Percentiles rank a stretch among this genome's conserved stretches.
These are phyloP conservation scores for Didymosphaeria variabile DNA, from an alignment of 2,329 filamentous ascomycete species.

Conservation along the genomic window DNA sequence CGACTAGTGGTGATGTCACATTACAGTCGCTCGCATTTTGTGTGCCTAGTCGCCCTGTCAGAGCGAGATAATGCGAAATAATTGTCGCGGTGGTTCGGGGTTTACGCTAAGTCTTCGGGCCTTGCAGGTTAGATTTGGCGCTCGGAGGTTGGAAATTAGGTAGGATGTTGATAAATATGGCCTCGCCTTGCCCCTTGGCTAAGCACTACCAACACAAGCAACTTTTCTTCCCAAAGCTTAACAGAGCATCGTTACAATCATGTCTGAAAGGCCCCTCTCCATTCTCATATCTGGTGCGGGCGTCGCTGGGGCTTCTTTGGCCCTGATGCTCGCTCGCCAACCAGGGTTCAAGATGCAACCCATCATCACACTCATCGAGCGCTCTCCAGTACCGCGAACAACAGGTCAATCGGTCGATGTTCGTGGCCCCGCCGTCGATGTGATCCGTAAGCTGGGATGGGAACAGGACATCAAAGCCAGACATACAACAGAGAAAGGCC, in stretches of 20 bases:
- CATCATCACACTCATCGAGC: slow-evolving; percentile 56
- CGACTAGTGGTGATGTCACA: slow-evolving; percentile 2
- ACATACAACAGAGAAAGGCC: slow-evolving; percentile 53
- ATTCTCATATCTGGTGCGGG: slow-evolving; percentile 52
- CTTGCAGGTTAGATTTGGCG: neutral
- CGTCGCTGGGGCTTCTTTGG: slow-evolving; percentile 51
- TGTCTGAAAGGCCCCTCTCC: slow-evolving; percentile 21
- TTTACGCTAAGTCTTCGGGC: neutral
- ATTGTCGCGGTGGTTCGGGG: neutral
- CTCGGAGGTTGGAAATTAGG: neutral
- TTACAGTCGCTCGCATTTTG: neutral
- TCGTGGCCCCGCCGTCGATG: slow-evolving; percentile 52
- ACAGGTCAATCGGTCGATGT: slow-evolving; percentile 59
- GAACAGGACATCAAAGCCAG: slow-evolving; percentile 46
- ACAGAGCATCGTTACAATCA: neutral
- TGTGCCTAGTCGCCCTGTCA: neutral
- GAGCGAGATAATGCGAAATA: neutral
- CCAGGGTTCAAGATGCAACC: slow-evolving; percentile 36
- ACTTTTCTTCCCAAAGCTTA: neutral
- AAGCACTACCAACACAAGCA: neutral
- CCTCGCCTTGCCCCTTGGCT: neutral
- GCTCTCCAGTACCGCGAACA: slow-evolving; percentile 48
- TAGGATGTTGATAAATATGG: neutral
- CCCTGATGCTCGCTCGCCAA: slow-evolving; percentile 44
- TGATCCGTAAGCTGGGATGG: slow-evolving; percentile 54